phyloP scores from a whole-genome alignment of 495 filamentous ascomycete genomes.

The Aspergillus cristatus region DNA sequence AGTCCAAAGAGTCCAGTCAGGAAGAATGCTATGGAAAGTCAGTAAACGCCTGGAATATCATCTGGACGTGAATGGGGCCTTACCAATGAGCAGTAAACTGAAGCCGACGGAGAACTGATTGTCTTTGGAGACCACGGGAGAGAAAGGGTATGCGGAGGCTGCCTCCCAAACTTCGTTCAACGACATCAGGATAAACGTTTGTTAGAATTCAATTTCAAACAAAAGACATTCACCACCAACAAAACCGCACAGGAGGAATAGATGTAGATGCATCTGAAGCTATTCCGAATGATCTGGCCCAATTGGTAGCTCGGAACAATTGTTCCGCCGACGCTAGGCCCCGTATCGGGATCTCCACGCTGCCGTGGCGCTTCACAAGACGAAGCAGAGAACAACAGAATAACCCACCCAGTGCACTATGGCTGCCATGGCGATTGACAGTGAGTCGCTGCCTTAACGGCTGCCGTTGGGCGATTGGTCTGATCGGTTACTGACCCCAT shows the following conservation, averaged over 20 bases:
- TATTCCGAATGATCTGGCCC: constrained; percentile 10
- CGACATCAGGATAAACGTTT: constrained; percentile 41
- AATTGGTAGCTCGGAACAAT: constrained; percentile 10
- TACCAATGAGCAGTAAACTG: constrained; percentile 60
- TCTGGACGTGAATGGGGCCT: constrained; percentile 9
- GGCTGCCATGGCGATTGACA: constrained; percentile 9
- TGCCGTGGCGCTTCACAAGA: neutral
- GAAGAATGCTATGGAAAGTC: constrained; percentile 39
- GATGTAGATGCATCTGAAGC: no score
- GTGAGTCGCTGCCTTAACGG: constrained; percentile 6
- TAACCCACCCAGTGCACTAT: constrained; percentile 3
- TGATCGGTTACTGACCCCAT: constrained; percentile 5
- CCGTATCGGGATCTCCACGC: constrained; percentile 8
- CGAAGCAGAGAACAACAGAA: constrained; percentile 1
- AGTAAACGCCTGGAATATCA: constrained; percentile 5
- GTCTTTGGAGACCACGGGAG: constrained; percentile 70
- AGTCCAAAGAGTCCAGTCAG: constrained; percentile 69
- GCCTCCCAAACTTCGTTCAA: constrained; percentile 83
- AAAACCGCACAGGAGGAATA: no score
- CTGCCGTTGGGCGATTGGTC: neutral
- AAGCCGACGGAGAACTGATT: constrained; percentile 79
- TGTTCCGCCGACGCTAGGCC: constrained; percentile 8
- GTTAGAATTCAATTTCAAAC: neutral
- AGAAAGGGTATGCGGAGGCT: constrained; percentile 73
- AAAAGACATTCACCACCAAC: neutral